These are phyloP conservation scores for Mucor sp. DNA, from an alignment of 371 early-diverging fungal genomes.

Conservation along the genomic window DNA sequence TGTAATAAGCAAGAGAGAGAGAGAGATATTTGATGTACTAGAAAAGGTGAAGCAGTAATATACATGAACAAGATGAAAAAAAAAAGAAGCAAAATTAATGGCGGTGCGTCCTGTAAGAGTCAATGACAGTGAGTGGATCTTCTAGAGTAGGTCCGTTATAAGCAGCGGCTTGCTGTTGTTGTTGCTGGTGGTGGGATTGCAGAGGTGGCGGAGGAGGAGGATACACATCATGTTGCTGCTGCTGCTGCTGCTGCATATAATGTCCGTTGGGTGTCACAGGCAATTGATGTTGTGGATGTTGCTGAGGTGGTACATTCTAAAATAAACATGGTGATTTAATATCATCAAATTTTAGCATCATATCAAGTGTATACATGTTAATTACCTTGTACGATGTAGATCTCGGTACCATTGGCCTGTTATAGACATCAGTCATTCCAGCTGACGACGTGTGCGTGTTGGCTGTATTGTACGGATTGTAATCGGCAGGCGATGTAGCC, in stretches of 20 bases:
- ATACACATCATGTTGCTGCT: neutral
- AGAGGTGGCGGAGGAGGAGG: neutral
- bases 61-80: neutral
- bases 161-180: neutral
- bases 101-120: conserved; percentile 21
- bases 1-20: neutral
- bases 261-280: conserved; percentile 8
- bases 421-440: conserved; percentile 4
- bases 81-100: neutral
- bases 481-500: conserved; percentile 8
- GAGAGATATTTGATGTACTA: too few relatives aligned
- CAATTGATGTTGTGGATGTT: neutral
- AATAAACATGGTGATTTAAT: neutral
- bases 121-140: conserved; percentile 31
- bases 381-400: conserved; percentile 24
- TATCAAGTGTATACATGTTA: neutral
- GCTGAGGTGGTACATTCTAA: conserved; percentile 7
- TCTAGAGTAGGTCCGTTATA: conserved; percentile 28
- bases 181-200: conserved; percentile 1
- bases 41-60: neutral
- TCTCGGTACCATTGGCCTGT: conserved; percentile 11
- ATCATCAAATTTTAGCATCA: neutral
- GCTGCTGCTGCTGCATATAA: neutral
- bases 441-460: neutral
- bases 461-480: conserved; percentile 12